Base-by-base conservation (phyloP, 345 rosid genomes). In the Gossypium australe region DNA sequence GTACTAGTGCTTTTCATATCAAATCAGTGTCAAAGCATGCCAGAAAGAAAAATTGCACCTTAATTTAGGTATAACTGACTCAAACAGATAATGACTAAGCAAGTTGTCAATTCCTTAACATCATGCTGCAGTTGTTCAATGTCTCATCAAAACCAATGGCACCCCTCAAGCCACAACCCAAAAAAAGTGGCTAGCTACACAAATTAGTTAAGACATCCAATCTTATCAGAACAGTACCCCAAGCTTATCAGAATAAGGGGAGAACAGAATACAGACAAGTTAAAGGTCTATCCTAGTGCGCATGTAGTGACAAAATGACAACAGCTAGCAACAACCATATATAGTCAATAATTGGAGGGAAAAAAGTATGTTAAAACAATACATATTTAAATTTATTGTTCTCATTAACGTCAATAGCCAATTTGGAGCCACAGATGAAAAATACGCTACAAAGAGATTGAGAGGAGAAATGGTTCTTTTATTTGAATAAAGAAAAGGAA, bases 11-110 rank as follows among this genome's bases (percentile, higher is more conserved):
- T 67, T 34, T 45, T 45, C n/a, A n/a, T n/a, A n/a, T n/a, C n/a
- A 83, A 85, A 75, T 74, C 79, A 84, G 76, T 76, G 82, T 78
- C 82, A 86, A 81, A 62, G 80, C 68, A 81, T 10, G 76, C 78
- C 83, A 29, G 74, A 61, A 78, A 84, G 64, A 63, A 67, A n/a
- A 71, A 59, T 69, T 45, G 18, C 53, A 11, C 20, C 51, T 62
- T 71, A 52, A 78, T 72, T 75, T 80, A 76, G 74, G 77, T 49
- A n/a, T 61, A 61, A 25, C 10, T 45, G 49, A 58, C 66, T 57
- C 63, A 12, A 22, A 73, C 18, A 27, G 20, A 60, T 17, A 25
- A 55, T 13, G 41, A 24, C 56, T 3, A 45, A 45, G 52, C 29
- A 16, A 47, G 24, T 27, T 60, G 65, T 16, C 20, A 9, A 51